Conservation (phyloP, 2,329 filamentous ascomycete species). For the Colletotrichum filicis region DNA sequence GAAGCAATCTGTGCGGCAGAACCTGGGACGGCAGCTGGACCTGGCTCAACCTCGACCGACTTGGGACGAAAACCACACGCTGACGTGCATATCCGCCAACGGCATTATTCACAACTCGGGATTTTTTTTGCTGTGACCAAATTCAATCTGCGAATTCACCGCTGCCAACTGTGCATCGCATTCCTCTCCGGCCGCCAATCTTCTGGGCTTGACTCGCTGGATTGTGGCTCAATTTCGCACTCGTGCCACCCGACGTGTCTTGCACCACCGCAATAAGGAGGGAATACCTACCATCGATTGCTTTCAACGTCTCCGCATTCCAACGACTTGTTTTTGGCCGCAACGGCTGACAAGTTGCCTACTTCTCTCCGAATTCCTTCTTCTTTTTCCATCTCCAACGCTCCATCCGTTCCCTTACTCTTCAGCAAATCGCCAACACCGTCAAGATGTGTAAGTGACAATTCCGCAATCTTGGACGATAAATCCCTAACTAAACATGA, state of each 20-base stretch:
- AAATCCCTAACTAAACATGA: not conserved
- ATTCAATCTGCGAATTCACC: not conserved
- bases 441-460: conserved; percentile 34
- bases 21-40: conserved; percentile 33
- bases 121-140: not conserved
- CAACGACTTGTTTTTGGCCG: conserved; percentile 21
- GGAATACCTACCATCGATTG: conserved; percentile 23
- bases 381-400: not conserved
- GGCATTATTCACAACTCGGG: not conserved
- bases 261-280: conserved; percentile 2
- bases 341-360: not conserved
- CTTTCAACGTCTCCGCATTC: conserved; percentile 29
- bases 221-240: conserved; percentile 26
- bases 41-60: conserved; percentile 12
- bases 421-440: not conserved
- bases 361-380: not conserved
- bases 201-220: conserved; percentile 8
- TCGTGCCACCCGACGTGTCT: not conserved
- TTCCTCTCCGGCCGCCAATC: not conserved
- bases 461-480: too few species aligned
- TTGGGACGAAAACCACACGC: conserved; percentile 23
- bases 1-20: conserved; percentile 17
- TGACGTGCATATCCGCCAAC: not conserved
- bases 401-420: not conserved
- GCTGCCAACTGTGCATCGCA: not conserved